Base-by-base conservation (phyloP, 192 early-diverging fungal genomes). In the Backusella luteola region DNA sequence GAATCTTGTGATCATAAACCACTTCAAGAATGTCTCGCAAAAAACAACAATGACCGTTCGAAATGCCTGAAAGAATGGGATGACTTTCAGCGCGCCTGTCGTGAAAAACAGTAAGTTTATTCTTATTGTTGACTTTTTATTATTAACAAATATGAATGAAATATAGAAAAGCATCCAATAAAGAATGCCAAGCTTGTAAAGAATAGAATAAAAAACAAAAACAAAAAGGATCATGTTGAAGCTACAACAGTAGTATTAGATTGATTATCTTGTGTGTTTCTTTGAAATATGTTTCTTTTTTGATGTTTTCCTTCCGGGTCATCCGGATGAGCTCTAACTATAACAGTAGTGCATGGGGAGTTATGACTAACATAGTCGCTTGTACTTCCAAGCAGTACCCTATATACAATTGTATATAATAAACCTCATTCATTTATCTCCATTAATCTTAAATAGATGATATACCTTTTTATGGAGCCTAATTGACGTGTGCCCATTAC, bases 1-100 rank as follows among this genome's bases (percentile, higher is more conserved):
- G 66, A 52, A 19, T 46, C 76, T 17, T 91, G 90, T 80, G 87
- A 91, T 76, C 83, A 87, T 44, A 80, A 85, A 73, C 87, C 86
- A n/a, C 84, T 92, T 3, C 81, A 90, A 46, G 74, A 79, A 66
- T 92, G 91, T 59, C 77, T 92, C 1, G 74, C 84, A 67, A 73
- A 76, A 23, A 85, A 91, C 78, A 83, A 84, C 41, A 89, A 89
- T 66, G 87, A 92, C 67, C 83, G 85, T 32, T 82, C 80, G 38
- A 89, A 89, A 78, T 92, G 91, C 49, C 19, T 80, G 32, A 85
- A 88, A 63, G 91, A 92, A 81, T 89, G 89, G 89, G 80, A 85
- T 39, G 91, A 85, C 46, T 92, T 92, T 73, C 84, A 86, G 66
- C 73, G 75, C 2, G 84, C 86, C 15, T 92, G 91, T 73, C 79